Evolutionary conservation across 169 alveolate species (phyloP), one percentile per base, ranked within the genome.

Genomic region (Theileria annulata): DNA sequence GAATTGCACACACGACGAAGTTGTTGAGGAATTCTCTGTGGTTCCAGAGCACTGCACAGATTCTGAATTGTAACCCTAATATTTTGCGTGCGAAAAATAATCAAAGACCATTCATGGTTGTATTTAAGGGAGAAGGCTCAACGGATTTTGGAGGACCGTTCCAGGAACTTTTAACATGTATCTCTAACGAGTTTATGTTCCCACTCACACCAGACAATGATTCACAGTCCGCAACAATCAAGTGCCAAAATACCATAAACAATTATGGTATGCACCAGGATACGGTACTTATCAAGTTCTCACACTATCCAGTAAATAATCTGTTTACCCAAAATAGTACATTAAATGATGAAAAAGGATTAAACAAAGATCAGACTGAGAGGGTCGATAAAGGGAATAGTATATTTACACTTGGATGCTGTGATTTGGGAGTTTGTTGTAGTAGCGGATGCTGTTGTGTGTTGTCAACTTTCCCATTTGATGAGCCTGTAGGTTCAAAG

Each of bases 131-230:
- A 35, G 98, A 95, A 76, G 97, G 98, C 23, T 95, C 97, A 21
- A 93, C 98, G 0, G 98, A 95, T 77, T 95, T 95, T 67, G 98
- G 98, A 17, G 98, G 98, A 0, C 98, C 98, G 25, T 95, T 95
- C 77, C 98, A 95, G 79, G 98, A 95, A 80, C 88, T 92, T 58
- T 88, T 95, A 31, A 92, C 96, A 4, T 92, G 95, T 51, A 86
- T 95, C 4, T 92, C 95, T 19, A 91, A 92, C 73, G 98, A 95
- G 86, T 94, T 95, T 33, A 95, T 95, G 97, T 91, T 88, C 8
- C 86, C 92, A 48, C 73, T 92, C 33, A 62, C 87, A n/a, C 70
- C 87, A 42, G 77, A 88, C 17, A 69, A 91, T 13, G 63, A 60
- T 0, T 21, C 71, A 54, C 73, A 82, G 4, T 2, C 37, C 17